Evolutionary conservation across 345 rosid species (phyloP).

Genomic region (Brassica cretica): DNA sequence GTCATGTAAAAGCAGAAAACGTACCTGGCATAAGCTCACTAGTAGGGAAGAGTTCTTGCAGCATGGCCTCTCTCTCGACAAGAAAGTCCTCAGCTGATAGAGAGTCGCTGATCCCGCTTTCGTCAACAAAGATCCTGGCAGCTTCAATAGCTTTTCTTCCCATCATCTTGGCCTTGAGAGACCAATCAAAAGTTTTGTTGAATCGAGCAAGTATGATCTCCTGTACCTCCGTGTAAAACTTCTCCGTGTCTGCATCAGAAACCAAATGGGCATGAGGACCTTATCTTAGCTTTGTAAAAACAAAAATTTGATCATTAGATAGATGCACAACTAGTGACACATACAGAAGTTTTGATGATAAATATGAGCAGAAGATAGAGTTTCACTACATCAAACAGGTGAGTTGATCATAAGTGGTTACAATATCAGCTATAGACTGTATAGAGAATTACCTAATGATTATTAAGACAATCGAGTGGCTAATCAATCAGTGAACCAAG

Average conservation of each 20-base stretch:
- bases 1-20: background rate
- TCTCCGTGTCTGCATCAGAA: constrained; percentile 77
- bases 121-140: constrained; percentile 79
- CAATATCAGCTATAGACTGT: background rate
- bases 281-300: background rate
- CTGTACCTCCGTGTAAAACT: constrained; percentile 92
- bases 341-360: background rate
- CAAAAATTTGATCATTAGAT: background rate
- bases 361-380: background rate
- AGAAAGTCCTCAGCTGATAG: constrained; percentile 88
- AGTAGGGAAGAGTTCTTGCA: constrained; percentile 68
- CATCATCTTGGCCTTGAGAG: constrained; percentile 97
- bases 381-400: background rate
- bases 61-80: constrained; percentile 77
- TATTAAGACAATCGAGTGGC: background rate
- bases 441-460: background rate
- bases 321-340: background rate
- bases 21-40: constrained; percentile 90
- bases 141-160: constrained; percentile 91
- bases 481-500: background rate
- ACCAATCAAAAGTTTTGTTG: constrained; percentile 88
- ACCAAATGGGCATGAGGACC: background rate
- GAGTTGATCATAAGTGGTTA: background rate
- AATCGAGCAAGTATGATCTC: constrained; percentile 81
- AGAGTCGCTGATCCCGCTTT: constrained; percentile 73